Conservation (phyloP, 768 basidiomycete genomes). For the Hericium alpestre region DNA sequence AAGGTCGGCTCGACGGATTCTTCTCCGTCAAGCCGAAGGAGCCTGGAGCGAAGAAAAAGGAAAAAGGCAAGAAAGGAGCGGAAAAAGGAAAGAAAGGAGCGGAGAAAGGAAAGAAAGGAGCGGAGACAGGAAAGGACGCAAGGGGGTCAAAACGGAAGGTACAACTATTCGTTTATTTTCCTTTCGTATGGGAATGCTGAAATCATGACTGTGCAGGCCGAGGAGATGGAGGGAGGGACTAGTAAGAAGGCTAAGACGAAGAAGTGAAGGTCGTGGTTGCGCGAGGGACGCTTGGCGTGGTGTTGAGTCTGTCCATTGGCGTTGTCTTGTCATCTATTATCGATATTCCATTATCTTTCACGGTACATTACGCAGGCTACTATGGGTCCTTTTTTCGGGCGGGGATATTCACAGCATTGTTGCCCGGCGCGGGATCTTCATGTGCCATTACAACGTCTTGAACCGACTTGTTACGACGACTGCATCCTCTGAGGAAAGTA, state of each 20-base stretch:
- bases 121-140: slow-evolving; percentile 21
- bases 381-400: too few relatives aligned
- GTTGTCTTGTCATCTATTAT: too few relatives aligned
- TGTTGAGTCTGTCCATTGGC: too few relatives aligned
- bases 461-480: too few relatives aligned
- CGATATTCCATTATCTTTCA: too few relatives aligned
- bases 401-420: too few relatives aligned
- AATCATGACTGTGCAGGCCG: not conserved
- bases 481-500: too few relatives aligned
- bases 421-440: too few relatives aligned
- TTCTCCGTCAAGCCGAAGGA: slow-evolving; percentile 65
- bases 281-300: too few relatives aligned
- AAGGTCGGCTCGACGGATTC: slow-evolving; percentile 93
- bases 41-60: slow-evolving; percentile 33
- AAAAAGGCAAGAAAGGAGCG: slow-evolving; percentile 31
- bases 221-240: not conserved
- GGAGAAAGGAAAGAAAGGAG: too few relatives aligned
- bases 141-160: slow-evolving; percentile 30
- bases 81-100: slow-evolving; percentile 18
- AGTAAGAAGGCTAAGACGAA: slow-evolving; percentile 9
- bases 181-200: not conserved
- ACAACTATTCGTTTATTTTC: slow-evolving; percentile 31
- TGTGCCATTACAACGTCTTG: too few relatives aligned
- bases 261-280: slow-evolving; percentile 1
- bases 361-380: too few relatives aligned